Percentiles rank a stretch among this genome's conserved stretches.
Evolutionary conservation across 73 alveolate genomes (phyloP).

Genomic region (Paramecium biaurelia): DNA sequence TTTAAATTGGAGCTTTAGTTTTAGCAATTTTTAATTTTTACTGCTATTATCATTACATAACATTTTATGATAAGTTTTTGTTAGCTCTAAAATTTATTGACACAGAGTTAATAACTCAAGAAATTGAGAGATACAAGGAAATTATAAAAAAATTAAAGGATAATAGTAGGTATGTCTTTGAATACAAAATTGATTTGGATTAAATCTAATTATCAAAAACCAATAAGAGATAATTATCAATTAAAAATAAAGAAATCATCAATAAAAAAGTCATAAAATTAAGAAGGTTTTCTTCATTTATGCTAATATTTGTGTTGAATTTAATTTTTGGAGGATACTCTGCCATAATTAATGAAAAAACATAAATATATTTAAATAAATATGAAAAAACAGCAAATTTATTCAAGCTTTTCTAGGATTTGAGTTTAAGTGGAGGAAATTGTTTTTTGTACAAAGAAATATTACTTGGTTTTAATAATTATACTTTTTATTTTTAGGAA

Average conservation of each 20-base stretch:
- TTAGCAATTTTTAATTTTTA: neutral
- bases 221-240: neutral
- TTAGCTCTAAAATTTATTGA: neutral
- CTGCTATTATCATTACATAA: neutral
- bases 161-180: neutral
- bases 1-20: neutral
- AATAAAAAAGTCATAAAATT: neutral
- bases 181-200: neutral
- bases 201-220: neutral
- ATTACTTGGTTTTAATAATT: neutral
- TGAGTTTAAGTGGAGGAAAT: constrained; percentile 34
- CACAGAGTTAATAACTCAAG: neutral
- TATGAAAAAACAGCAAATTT: constrained; percentile 10
- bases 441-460: neutral
- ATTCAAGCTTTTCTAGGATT: neutral
- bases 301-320: neutral
- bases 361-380: neutral
- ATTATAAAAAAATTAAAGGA: neutral
- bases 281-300: neutral
- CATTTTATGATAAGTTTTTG: neutral
- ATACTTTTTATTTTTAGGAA: neutral
- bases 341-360: neutral
- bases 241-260: neutral
- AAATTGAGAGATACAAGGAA: neutral
- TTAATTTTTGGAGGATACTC: constrained; percentile 2